Conservation (phyloP, 257 asterid genomes). For the Vinca minor region DNA sequence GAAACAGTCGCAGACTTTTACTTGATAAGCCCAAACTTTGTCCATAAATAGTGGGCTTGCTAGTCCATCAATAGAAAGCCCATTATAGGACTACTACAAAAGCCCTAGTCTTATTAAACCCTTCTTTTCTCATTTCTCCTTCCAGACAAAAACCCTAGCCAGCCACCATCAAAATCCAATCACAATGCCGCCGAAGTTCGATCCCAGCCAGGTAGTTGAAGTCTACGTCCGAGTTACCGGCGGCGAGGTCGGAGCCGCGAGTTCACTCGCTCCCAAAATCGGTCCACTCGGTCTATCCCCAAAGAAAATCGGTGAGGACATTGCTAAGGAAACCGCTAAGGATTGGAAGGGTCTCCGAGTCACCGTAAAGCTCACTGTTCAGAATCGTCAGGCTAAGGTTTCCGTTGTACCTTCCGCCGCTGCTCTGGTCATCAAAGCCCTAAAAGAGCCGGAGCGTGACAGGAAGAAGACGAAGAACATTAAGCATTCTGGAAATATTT, state of each 20-base stretch:
- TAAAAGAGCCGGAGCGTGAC: constrained; percentile 68
- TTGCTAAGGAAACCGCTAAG: constrained; percentile 62
- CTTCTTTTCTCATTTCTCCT: neutral
- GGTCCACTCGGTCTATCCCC: constrained; percentile 75
- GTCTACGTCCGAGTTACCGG: constrained; percentile 73
- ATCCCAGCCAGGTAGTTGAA: constrained; percentile 61
- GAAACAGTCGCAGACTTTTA: too few relatives aligned
- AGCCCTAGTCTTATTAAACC: constrained; percentile 1
- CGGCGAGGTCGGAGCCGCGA: constrained; percentile 66
- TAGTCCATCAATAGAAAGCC: neutral
- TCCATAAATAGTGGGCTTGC: neutral
- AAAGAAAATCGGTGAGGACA: constrained; percentile 63
- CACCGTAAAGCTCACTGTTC: constrained; percentile 58
- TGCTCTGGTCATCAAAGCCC: constrained; percentile 64
- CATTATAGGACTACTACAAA: neutral
- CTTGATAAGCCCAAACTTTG: neutral
- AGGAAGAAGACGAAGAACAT: constrained; percentile 61
- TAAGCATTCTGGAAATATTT: constrained; percentile 54
- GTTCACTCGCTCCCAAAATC: constrained; percentile 69
- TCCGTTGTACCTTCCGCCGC: constrained; percentile 67
- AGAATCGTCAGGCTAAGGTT: constrained; percentile 65
- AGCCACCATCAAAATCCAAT: neutral
- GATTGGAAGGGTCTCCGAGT: constrained; percentile 72
- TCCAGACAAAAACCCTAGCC: constrained; percentile 28
- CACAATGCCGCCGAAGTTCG: constrained; percentile 68